Percentiles rank a stretch among this genome's conserved stretches.
These are phyloP conservation scores for Paxillus ammoniavirescens DNA, from an alignment of 768 basidiomycete genomes.

Conservation along the genomic window DNA sequence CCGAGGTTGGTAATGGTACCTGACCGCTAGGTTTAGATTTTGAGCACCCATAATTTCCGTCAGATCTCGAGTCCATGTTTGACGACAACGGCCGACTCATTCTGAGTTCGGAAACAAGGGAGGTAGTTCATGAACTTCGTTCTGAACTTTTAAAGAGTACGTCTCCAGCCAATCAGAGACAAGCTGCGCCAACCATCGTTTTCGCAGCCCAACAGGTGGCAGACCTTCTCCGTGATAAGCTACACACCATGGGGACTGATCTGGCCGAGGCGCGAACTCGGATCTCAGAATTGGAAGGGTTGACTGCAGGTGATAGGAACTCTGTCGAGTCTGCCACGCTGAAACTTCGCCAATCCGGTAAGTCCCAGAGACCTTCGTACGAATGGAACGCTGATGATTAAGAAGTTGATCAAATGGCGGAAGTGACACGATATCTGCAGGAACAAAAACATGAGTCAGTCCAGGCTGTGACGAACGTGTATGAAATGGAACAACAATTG, in stretches of 20 bases:
- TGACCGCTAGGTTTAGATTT: not conserved
- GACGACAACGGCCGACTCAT: conserved; percentile 27
- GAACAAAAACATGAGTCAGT: conserved; percentile 30
- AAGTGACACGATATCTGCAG: conserved; percentile 22
- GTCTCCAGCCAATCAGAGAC: conserved; percentile 3
- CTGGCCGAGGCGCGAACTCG: conserved; percentile 42
- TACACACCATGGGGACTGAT: conserved; percentile 41
- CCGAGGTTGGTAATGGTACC: conserved; percentile 22
- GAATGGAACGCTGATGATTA: conserved; percentile 14
- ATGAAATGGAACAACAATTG: conserved; percentile 29
- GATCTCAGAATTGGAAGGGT: conserved; percentile 36
- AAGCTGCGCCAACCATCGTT: conserved; percentile 3
- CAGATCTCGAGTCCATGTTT: conserved; percentile 30
- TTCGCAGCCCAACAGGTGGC: conserved; percentile 46
- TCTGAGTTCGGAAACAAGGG: conserved; percentile 24
- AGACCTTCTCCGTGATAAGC: conserved; percentile 46
- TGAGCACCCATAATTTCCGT: not conserved
- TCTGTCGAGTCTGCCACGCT: conserved; percentile 17
- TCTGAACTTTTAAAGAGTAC: conserved; percentile 36
- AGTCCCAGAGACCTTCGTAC: not conserved
- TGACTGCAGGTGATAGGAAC: conserved; percentile 19
- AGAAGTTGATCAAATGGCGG: conserved; percentile 20
- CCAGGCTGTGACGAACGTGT: conserved; percentile 17
- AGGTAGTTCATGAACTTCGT: conserved; percentile 33
- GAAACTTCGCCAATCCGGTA: conserved; percentile 27